Conservation (phyloP, 352 stramenopile genomes). For the Globisporangium lucens region DNA sequence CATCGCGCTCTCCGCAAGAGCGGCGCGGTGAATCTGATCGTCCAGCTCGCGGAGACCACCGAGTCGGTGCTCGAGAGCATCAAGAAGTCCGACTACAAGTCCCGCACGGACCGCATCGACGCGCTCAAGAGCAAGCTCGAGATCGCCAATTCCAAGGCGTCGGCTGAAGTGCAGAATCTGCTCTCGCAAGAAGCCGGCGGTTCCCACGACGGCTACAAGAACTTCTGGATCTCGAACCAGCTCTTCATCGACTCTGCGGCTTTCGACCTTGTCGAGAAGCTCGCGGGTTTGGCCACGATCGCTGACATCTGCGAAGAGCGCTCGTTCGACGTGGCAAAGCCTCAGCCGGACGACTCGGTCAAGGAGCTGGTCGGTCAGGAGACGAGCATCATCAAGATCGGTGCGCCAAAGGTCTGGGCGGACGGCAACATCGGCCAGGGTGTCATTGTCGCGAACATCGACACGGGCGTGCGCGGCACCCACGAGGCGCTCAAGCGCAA, state of each 20-base stretch:
- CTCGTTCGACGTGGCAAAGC: not conserved
- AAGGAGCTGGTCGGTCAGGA: too few relatives aligned
- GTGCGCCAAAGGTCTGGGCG: too few relatives aligned
- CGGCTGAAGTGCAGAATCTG: not conserved
- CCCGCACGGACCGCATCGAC: not conserved
- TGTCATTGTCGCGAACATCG: too few relatives aligned
- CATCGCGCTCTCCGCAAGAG: not conserved
- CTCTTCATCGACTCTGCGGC: not conserved
- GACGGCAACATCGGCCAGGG: too few relatives aligned
- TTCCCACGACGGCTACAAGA: not conserved
- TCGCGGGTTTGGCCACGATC: not conserved
- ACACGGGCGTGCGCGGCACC: too few relatives aligned
- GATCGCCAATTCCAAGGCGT: not conserved
- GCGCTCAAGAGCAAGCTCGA: not conserved
- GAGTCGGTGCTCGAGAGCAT: not conserved
- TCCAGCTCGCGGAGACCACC: not conserved
- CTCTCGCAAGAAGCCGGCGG: not conserved
- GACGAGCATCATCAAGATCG: not conserved
- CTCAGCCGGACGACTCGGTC: not conserved
- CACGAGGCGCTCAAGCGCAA: too few relatives aligned
- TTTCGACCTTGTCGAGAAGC: not conserved
- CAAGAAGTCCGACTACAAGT: not conserved
- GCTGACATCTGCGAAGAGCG: not conserved
- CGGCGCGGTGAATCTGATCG: not conserved
- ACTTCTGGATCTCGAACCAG: not conserved